Conservation (phyloP, 257 asterid genomes). For the Verbena officinalis region DNA sequence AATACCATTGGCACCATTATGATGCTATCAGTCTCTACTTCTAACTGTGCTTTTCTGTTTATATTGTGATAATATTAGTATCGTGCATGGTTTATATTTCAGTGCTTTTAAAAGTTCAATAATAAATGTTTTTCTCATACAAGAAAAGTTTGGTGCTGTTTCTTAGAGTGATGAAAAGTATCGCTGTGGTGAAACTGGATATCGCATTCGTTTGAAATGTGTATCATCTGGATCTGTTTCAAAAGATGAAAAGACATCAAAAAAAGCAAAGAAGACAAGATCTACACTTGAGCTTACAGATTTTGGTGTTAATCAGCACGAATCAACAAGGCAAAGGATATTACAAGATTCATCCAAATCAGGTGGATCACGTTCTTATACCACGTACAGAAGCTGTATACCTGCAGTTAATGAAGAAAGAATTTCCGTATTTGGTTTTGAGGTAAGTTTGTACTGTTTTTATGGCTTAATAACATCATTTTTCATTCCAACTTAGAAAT, state of each 20-base stretch:
- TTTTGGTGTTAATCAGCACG: constrained; percentile 37
- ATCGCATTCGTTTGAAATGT: constrained; percentile 92
- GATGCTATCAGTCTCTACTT: constrained; percentile 11
- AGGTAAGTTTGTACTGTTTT: constrained; percentile 51
- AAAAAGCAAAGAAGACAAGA: constrained; percentile 47
- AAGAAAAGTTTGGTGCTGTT: constrained; percentile 27
- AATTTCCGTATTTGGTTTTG: constrained; percentile 84
- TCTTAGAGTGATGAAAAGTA: constrained; percentile 75
- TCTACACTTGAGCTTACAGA: constrained; percentile 55
- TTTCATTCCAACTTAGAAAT: neutral
- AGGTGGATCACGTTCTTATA: constrained; percentile 48
- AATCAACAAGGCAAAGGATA: constrained; percentile 51
- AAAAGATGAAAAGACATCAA: constrained; percentile 41
- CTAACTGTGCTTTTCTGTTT: neutral
- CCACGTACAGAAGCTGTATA: constrained; percentile 91
- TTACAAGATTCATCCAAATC: constrained; percentile 55
- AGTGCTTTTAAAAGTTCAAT: constrained; percentile 14
- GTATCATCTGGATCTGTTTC: constrained; percentile 46
- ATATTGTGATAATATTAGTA: neutral
- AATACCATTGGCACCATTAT: neutral
- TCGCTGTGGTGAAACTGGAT: constrained; percentile 93
- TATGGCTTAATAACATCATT: neutral
- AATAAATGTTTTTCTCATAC: constrained; percentile 5
- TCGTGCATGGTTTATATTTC: constrained; percentile 6
- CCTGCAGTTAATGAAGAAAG: constrained; percentile 87